A percentile compares a stretch with the other conserved stretches of the same genome.
Evolutionary conservation across 441 rosid genomes (phyloP).

Genomic region (Erodium trifolium): DNA sequence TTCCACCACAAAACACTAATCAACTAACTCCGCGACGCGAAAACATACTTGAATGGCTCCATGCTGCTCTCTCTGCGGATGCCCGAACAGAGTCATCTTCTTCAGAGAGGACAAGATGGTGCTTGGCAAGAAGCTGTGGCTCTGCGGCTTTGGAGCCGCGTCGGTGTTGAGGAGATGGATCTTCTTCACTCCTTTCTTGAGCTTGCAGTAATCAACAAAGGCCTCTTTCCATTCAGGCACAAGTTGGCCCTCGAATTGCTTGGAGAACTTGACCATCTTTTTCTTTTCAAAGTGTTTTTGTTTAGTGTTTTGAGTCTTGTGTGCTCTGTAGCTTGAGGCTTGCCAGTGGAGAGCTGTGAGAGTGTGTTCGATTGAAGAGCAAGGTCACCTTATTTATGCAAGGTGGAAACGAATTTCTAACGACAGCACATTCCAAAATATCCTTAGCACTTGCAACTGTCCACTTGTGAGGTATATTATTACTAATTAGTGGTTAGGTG

Average conservation of each 20-base stretch:
- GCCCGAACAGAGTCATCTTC: conserved; percentile 36
- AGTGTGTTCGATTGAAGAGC: conserved; percentile 33
- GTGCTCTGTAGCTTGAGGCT: too few relatives aligned
- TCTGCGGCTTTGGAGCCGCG: conserved; percentile 3
- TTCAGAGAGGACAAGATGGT: conserved; percentile 37
- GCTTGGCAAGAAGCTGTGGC: background rate
- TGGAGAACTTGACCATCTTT: conserved; percentile 79
- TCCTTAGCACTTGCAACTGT: conserved; percentile 31
- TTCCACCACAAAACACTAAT: too few relatives aligned
- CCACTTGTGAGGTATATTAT: too few relatives aligned
- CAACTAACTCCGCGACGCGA: too few relatives aligned
- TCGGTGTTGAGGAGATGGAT: conserved; percentile 33
- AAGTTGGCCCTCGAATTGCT: conserved; percentile 85
- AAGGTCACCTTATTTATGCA: conserved; percentile 40
- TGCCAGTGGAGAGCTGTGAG: conserved; percentile 14
- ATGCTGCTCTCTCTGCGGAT: conserved; percentile 32
- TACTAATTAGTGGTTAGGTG: too few relatives aligned
- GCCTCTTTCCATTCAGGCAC: conserved; percentile 99
- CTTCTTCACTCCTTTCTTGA: conserved; percentile 72
- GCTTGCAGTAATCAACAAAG: conserved; percentile 81
- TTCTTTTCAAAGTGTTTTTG: background rate
- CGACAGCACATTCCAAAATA: conserved; percentile 82
- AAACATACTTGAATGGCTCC: conserved; percentile 34
- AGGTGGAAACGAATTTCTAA: conserved; percentile 15
- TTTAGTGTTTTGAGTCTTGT: background rate